phyloP scores from a whole-genome alignment of 2,329 filamentous ascomycete species.

The Alternaria alternata region DNA sequence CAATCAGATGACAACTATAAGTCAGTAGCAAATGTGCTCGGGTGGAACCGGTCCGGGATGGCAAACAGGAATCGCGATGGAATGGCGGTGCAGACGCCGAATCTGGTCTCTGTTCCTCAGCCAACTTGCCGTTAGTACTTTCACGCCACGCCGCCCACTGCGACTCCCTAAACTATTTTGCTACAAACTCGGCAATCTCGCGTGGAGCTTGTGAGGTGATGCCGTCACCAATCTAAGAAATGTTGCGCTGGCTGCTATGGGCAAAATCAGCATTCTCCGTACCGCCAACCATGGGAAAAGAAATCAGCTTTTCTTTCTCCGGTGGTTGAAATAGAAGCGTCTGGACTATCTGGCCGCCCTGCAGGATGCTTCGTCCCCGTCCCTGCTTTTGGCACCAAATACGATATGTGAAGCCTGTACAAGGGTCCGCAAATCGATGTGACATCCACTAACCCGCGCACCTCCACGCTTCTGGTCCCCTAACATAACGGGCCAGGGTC shows the following conservation, averaged over 20 bases:
- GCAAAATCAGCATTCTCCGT: not conserved
- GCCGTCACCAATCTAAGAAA: constrained; percentile 6
- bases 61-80: constrained; percentile 9
- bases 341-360: constrained; percentile 10
- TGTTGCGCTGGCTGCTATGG: not conserved
- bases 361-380: constrained; percentile 16
- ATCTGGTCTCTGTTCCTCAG: not conserved
- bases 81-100: constrained; percentile 6
- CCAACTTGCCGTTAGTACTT: constrained; percentile 2
- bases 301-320: not conserved
- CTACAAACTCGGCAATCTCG: constrained; percentile 8
- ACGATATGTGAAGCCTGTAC: constrained; percentile 10
- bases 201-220: constrained; percentile 1
- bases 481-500: constrained; percentile 3
- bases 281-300: not conserved
- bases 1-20: constrained; percentile 24
- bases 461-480: constrained; percentile 11
- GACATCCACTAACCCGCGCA: constrained; percentile 18
- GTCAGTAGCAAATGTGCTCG: constrained; percentile 23
- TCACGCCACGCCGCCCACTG: not conserved
- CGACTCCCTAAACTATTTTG: not conserved
- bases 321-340: constrained; percentile 1
- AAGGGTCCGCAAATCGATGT: constrained; percentile 20
- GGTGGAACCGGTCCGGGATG: constrained; percentile 29
- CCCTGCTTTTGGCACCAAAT: constrained; percentile 18